Conservation (phyloP, 1,284 basidiomycete genomes). For the Ustilago loliicola region DNA sequence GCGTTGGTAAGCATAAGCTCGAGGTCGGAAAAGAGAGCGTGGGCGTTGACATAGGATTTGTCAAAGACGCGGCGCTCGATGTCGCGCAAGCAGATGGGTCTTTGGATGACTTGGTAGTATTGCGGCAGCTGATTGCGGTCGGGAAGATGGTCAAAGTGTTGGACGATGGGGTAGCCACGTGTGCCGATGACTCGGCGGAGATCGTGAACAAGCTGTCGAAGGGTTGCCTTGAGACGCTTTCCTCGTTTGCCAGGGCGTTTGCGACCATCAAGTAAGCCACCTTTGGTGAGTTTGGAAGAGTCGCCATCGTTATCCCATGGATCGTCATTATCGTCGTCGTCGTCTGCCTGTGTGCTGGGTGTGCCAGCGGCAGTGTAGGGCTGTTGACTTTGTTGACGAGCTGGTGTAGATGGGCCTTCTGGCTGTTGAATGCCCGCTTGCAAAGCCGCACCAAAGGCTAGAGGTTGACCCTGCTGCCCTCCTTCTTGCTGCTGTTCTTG, state of each 20-base stretch:
- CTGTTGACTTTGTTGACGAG: conserved; percentile 33
- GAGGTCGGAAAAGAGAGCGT: conserved; percentile 62
- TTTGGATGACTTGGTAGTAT: conserved; percentile 66
- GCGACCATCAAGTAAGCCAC: conserved; percentile 48
- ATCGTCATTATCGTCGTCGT: conserved; percentile 34
- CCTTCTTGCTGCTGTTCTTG: conserved; percentile 1
- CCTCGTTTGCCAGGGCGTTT: conserved; percentile 60
- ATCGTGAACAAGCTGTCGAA: conserved; percentile 55
- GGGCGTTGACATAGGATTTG: conserved; percentile 62
- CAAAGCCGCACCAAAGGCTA: background rate
- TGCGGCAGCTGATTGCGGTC: conserved; percentile 60
- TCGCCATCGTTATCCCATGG: conserved; percentile 24
- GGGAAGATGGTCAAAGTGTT: conserved; percentile 64
- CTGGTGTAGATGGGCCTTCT: conserved; percentile 17
- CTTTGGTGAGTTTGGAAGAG: conserved; percentile 48
- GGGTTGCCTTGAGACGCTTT: conserved; percentile 64
- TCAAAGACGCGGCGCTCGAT: conserved; percentile 58
- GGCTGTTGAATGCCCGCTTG: conserved; percentile 1
- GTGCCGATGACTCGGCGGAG: conserved; percentile 43
- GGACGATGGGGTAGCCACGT: conserved; percentile 49
- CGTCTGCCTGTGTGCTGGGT: conserved; percentile 35
- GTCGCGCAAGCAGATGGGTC: conserved; percentile 60
- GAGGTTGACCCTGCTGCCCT: background rate
- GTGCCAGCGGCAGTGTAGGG: conserved; percentile 35
- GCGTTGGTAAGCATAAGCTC: conserved; percentile 68